Base-by-base conservation (phyloP, 1,139 yeast genomes). In the Candida buenavistaensis region DNA sequence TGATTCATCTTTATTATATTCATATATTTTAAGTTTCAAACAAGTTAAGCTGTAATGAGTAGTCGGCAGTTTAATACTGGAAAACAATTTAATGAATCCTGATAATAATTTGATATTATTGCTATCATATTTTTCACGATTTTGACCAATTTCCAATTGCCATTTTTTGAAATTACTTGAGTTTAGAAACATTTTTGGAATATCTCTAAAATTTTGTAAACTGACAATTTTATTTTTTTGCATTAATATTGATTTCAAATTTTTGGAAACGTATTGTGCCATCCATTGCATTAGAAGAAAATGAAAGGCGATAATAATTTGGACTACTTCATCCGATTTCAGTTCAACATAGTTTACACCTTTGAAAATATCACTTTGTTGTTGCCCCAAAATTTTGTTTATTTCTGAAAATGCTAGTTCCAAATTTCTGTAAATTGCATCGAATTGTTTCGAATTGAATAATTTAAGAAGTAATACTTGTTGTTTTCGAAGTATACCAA, bases 231-330 rank as follows among this genome's bases (percentile, higher is more conserved):
- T 22, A 28, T 50, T 50, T 14, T 38, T 32, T 16, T 39, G 40
- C 7, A 32, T 24, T 11, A 39, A 19, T 6, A 57, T 33, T 6
- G 31, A 11, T 14, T 49, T 48, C 26, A 58, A 30, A 31, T 57
- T 49, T 7, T 37, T 28, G 2, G 64, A 51, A 4, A 55, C 32
- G 25, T 48, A 44, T 37, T 63, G 68, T 8, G 63, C 43, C n/a
- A 56, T 22, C 26, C 58, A 50, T 43, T 65, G 72, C 8, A 64
- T 40, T 6, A 49, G 35, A 27, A 65, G 45, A 40, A 64, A 62
- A 41, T 64, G 63, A 40, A 49, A 61, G 8, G 70, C 64, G 22
- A 59, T 46, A 5, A 60, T 45, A 13, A 55, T 38, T 33, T 55
- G 62, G 1, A 43, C 36, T 5, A 52, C 21, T 16, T 35, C 35